A percentile compares a stretch with the other conserved stretches of the same genome.
Evolutionary conservation across 225 moss, liverwort and hornwort species (phyloP).

Genomic region (Pseudoscleropodium purum): DNA sequence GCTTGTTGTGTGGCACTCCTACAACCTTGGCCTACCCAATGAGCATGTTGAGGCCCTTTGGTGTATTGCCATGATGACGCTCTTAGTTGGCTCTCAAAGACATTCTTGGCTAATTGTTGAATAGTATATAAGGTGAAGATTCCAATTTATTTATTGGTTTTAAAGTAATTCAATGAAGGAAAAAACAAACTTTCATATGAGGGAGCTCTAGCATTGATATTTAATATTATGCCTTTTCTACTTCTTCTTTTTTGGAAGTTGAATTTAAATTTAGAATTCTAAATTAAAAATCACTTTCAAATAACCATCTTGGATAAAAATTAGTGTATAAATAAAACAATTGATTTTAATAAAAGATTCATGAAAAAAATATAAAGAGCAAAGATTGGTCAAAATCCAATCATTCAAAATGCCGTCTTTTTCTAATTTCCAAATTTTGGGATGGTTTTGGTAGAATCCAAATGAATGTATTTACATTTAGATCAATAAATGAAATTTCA

Average conservation of each 20-base stretch:
- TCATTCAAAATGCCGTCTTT: neutral
- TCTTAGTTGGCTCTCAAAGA: neutral
- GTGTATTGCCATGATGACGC: rapidly evolving
- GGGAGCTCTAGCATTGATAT: neutral
- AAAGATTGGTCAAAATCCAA: neutral
- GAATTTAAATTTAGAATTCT: neutral
- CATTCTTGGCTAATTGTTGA: neutral
- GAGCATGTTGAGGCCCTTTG: too few relatives aligned
- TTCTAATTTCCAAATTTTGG: neutral
- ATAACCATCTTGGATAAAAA: neutral
- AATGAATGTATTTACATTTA: neutral
- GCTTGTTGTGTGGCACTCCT: too few relatives aligned
- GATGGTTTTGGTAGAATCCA: neutral
- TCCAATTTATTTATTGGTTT: neutral
- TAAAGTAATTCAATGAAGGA: neutral
- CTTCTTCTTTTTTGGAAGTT: neutral
- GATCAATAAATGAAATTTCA: neutral
- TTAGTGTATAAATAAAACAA: neutral
- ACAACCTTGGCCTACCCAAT: too few relatives aligned
- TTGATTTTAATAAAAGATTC: neutral
- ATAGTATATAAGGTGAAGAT: neutral
- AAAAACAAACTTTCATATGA: neutral
- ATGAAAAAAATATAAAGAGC: neutral
- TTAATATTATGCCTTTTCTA: neutral
- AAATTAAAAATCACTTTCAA: neutral